phyloP scores from a whole-genome alignment of 1,139 yeast genomes.

The Taphrina pruni region DNA sequence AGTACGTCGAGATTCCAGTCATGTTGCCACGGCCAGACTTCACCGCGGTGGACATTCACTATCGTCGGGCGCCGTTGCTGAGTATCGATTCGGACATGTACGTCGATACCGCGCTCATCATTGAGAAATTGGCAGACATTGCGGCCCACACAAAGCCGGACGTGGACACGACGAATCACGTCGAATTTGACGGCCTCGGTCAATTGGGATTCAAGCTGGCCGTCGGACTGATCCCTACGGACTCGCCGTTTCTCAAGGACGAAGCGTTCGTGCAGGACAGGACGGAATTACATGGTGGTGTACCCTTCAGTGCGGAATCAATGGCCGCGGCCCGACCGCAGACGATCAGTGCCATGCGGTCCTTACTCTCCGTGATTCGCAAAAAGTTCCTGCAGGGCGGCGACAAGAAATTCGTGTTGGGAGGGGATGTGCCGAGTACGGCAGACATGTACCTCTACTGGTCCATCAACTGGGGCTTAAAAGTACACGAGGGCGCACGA shows the following conservation, averaged over 20 bases:
- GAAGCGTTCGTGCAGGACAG: conserved; percentile 33
- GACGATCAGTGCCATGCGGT: conserved; percentile 7
- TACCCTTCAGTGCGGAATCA: conserved; percentile 14
- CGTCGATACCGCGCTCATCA: conserved; percentile 29
- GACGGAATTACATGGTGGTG: conserved; percentile 21
- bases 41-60: conserved; percentile 20
- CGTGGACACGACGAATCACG: conserved; percentile 29
- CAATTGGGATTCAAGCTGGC: conserved; percentile 11
- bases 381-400: conserved; percentile 5
- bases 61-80: conserved; percentile 33
- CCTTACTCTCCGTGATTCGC: conserved; percentile 20
- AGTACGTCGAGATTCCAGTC: conserved; percentile 30
- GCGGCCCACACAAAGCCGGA: conserved; percentile 25
- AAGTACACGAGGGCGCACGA: conserved; percentile 15
- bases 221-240: conserved; percentile 24
- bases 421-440: conserved; percentile 32
- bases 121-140: conserved; percentile 33
- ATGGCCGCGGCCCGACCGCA: conserved; percentile 14
- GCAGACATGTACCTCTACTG: conserved; percentile 38
- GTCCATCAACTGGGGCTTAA: conserved; percentile 23
- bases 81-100: conserved; percentile 38
- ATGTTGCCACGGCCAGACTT: conserved; percentile 35
- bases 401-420: conserved; percentile 24
- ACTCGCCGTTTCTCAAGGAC: conserved; percentile 7
- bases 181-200: conserved; percentile 14